Base-by-base conservation (phyloP, 805 yeast genomes). In the Metschnikowia amazonensis region DNA sequence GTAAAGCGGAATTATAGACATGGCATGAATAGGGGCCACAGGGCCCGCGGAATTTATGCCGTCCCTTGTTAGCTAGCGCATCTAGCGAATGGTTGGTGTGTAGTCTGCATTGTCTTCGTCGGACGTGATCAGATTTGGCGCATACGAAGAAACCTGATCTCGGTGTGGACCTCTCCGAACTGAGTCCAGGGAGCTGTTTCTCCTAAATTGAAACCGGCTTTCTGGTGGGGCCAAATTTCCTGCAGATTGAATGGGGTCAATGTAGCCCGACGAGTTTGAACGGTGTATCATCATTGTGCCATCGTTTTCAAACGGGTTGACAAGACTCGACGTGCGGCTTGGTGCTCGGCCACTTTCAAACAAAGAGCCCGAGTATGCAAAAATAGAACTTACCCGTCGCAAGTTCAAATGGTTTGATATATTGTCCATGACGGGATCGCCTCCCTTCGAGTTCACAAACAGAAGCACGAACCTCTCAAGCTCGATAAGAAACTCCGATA, bases 401-500 rank as follows among this genome's bases (percentile, higher is more conserved):
- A 32, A 16, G 36, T 23, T 28, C n/a, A 37, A 5, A 9, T 28
- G 41, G 33, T 17, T 38, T 11, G 34, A 31, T 28, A 35, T 20
- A 20, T 37, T 31, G 18, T 42, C 40, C 28, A 43, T 36, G 4
- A 32, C 28, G 14, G 44, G 29, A 5, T 49, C 52, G 3, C 43
- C 47, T 7, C 46, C 36, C 13, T 42, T 36, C 3, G 42, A 36
- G 40, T 29, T 43, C 41, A 46, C 39, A 20, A 36, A 51, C 24
- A 33, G 30, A n/a, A 24, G 24, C 21, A 51, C 38, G 17, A 49
- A 36, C 31, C 46, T 49, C 40, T 61, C 63, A 35, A 60, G 48
- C 39, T 56, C 55, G 27, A 55, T 45, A 71, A 89, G 77, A 57
- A 87, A 81, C 34, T 69, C 74, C 24, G 78, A 63, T 56, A 89